These are phyloP conservation scores for Wickerhamomyces kurtzmanii DNA, from an alignment of 805 yeast genomes.

Conservation along the genomic window DNA sequence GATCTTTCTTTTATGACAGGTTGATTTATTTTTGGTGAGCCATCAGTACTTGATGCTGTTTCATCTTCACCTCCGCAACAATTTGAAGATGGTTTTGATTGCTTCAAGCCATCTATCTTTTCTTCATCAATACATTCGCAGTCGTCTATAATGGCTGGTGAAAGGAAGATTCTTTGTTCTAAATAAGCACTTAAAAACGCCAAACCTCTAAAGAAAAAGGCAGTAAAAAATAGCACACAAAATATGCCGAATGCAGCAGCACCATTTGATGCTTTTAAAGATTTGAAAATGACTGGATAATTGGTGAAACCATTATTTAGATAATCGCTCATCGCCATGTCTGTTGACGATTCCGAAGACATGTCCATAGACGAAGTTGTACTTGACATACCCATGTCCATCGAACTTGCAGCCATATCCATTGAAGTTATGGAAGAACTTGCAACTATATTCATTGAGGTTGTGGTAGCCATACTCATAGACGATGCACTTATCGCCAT, in stretches of 20 bases:
- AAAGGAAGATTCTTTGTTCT: constrained; percentile 47
- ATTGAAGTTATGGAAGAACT: constrained; percentile 4
- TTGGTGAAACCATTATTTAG: constrained; percentile 38
- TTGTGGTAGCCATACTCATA: constrained; percentile 3
- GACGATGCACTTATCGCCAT: too few relatives aligned
- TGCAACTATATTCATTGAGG: constrained; percentile 6
- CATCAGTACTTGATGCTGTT: neutral
- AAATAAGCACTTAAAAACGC: constrained; percentile 51
- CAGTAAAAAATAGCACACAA: constrained; percentile 44
- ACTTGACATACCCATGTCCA: constrained; percentile 6
- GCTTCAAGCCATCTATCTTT: neutral
- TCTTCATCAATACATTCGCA: neutral
- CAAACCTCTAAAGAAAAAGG: constrained; percentile 50
- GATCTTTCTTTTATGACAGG: constrained; percentile 9
- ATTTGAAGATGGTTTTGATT: neutral
- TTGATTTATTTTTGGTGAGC: neutral
- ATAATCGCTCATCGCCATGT: constrained; percentile 46
- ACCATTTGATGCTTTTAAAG: constrained; percentile 39
- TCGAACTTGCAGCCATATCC: constrained; percentile 3
- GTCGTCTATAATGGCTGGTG: neutral
- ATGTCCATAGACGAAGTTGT: constrained; percentile 9
- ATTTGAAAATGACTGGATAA: constrained; percentile 56
- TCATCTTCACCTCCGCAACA: neutral
- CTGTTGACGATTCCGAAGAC: constrained; percentile 4
- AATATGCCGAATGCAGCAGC: constrained; percentile 72